Evolutionary conservation across 352 stramenopile species (phyloP), one percentile per base, ranked within the genome.

Genomic region (Pythium dissotocum): DNA sequence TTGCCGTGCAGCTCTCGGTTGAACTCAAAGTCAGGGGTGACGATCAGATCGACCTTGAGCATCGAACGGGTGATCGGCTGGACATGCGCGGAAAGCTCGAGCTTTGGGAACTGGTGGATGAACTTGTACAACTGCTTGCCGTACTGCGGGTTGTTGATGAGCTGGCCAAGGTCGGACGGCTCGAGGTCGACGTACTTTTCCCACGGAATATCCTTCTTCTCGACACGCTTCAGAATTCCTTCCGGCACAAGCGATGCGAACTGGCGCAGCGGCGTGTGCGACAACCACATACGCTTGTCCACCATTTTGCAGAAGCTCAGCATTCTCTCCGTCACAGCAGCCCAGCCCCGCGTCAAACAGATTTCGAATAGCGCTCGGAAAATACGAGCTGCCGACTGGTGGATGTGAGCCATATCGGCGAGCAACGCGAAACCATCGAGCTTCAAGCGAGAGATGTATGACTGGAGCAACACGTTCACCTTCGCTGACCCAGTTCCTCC

Each of bases 341-440:
- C 94, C 98, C 98, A 99, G 9, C 89, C 76, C 76, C 97, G 85
- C 64, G 93, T 96, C 48, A 99, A 81, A 49, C 97, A 98, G 63
- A 99, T 99, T 78, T 99, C 98, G 70, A 99, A 99, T 18, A 99
- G 65, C 26, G 97, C 97, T 28, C 98, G 87, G 86, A 99, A 98
- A 70, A 99, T 98, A 79, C 98, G 93, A 0, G 94, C 96, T 14
- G 98, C 98, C 6, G 93, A 99, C 72, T 99, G 98, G 72, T 99
- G 97, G 68, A 99, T 98, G 76, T 99, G 99, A 3, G 94, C 93
- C 97, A 99, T 99, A 72, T 99, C 98, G n/a, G 97, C 91, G 7
- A 98, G 77, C 24, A 99, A 73, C 5, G 98, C 98, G 82, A 99
- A 99, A 0, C 98, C 97, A 73, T 99, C 97, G 8, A 99, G 82